Percentiles rank a stretch among this genome's conserved stretches.
Evolutionary conservation across 306 rosid species (phyloP).

Genomic region (Arachis hypogaea): DNA sequence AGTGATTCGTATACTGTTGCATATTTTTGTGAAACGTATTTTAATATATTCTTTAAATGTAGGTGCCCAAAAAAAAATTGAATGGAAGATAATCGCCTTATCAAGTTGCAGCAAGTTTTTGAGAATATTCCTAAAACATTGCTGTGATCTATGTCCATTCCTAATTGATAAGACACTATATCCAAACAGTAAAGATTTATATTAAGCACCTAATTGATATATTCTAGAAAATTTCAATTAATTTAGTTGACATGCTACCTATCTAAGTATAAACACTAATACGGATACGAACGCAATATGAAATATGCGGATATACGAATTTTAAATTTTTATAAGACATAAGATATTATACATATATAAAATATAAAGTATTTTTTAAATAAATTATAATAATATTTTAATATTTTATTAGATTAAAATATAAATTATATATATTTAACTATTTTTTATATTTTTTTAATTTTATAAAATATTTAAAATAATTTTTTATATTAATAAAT

Average conservation of each 20-base stretch:
- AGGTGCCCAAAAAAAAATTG: background rate
- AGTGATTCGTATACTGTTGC: conserved; percentile 31
- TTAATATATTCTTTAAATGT: background rate
- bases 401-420: too few species aligned
- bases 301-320: too few species aligned
- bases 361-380: too few species aligned
- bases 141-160: background rate
- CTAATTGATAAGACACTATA: background rate
- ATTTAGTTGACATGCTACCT: conserved; percentile 4
- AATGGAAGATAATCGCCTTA: conserved; percentile 7
- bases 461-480: too few species aligned
- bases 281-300: too few species aligned
- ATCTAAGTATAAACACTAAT: too few species aligned
- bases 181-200: background rate
- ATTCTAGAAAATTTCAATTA: background rate
- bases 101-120: conserved; percentile 29
- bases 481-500: too few species aligned
- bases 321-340: too few species aligned
- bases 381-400: too few species aligned
- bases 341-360: too few species aligned
- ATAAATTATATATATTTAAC: too few species aligned
- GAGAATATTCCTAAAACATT: conserved; percentile 34
- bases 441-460: too few species aligned
- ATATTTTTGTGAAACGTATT: background rate
- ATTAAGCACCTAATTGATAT: background rate